Evolutionary conservation across 148 eudicot species (phyloP).

Genomic region (Euryodendron excelsum): DNA sequence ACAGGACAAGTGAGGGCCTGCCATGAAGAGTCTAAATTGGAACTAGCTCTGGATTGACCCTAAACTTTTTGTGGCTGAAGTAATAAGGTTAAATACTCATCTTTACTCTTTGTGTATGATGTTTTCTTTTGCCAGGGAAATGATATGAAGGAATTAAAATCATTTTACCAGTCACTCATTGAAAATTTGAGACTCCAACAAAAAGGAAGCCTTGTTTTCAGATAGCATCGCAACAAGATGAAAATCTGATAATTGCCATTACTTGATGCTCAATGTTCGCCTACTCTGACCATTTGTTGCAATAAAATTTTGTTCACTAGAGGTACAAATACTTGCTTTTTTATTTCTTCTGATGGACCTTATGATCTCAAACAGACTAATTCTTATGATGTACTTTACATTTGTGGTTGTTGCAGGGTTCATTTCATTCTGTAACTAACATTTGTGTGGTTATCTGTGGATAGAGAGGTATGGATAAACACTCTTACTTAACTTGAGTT

Average conservation of each 20-base stretch:
- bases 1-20: no score
- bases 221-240: conserved; percentile 59
- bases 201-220: conserved; percentile 91
- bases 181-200: conserved; percentile 77
- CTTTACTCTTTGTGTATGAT: not conserved
- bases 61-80: not conserved
- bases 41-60: not conserved
- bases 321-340: conserved; percentile 47
- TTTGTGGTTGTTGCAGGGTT: no score
- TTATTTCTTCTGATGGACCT: no score
- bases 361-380: no score
- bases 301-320: conserved; percentile 28
- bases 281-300: conserved; percentile 14
- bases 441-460: conserved; percentile 31
- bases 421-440: no score
- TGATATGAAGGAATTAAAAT: conserved; percentile 71
- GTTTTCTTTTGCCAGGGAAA: conserved; percentile 52
- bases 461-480: conserved; percentile 38
- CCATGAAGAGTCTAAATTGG: not conserved
- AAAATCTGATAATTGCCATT: not conserved
- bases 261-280: conserved; percentile 25
- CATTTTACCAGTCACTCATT: conserved; percentile 70
- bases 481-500: not conserved
- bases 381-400: no score
- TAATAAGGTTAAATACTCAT: not conserved